phyloP scores from a whole-genome alignment of 2,329 filamentous ascomycete genomes.

The Fusarium penzigii region DNA sequence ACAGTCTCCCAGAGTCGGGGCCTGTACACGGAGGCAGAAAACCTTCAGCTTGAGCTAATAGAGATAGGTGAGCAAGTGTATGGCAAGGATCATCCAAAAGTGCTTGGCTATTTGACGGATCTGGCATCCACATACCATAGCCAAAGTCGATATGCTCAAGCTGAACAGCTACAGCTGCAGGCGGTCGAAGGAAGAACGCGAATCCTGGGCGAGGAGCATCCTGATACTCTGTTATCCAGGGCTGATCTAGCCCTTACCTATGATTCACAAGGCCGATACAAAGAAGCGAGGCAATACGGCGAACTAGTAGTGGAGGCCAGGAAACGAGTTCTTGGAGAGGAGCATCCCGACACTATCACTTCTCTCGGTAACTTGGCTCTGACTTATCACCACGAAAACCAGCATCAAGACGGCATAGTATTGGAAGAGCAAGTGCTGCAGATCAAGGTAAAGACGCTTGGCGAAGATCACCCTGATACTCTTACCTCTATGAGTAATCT shows the following conservation, averaged over 20 bases:
- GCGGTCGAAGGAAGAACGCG: background rate
- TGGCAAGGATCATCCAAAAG: background rate
- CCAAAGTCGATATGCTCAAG: background rate
- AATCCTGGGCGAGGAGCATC: background rate
- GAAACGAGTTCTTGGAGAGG: background rate
- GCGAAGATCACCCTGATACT: background rate
- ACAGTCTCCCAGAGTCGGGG: background rate
- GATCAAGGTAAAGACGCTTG: background rate
- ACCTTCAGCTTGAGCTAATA: background rate
- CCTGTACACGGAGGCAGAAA: constrained; percentile 1
- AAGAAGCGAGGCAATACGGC: background rate
- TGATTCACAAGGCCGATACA: background rate
- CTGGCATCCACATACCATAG: background rate
- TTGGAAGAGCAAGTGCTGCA: background rate
- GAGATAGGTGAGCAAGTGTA: background rate
- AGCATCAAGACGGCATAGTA: background rate
- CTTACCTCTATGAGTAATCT: background rate
- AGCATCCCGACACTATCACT: background rate
- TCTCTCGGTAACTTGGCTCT: background rate
- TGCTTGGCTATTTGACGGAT: background rate
- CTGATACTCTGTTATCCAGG: background rate
- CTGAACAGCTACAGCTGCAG: constrained; percentile 1
- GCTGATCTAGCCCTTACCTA: background rate
- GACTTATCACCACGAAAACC: background rate
- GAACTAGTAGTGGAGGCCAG: background rate